Base-by-base conservation (phyloP, 2,329 filamentous ascomycete species). In the Fusarium longipes region DNA sequence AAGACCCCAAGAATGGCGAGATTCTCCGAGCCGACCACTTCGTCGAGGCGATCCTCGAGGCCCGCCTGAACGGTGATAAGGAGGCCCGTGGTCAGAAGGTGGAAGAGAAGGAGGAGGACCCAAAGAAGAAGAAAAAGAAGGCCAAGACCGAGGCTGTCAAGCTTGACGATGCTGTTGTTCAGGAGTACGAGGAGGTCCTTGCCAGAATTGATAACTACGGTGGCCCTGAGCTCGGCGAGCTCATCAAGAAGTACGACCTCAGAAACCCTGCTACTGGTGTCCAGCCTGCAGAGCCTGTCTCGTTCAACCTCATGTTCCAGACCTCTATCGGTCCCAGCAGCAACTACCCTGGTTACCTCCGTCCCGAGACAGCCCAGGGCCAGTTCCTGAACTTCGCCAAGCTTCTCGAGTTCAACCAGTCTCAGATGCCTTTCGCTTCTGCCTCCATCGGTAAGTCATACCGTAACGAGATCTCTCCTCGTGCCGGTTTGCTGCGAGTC, bases 271-370 rank as follows among this genome's bases (percentile, higher is more conserved):
- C 86, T 49, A 97, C 91, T 71, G 91, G 89, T 71, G 87, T 89
- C 64, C 87, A 92, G 72, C 89, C 96, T 35, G 87, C 88, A 27
- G 90, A 91, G 29, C 96, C 96, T 5, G 91, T 97, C 49, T 86
- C 93, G 39, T 97, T 98, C 87, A 99, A 99, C 82, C 89, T 99
- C 75, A 99, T 99, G 96, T 99, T 98, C 85, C 91, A 95, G 80
- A 97, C 95, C 39, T 86, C 92, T 33, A 98, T 99, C 77, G 96
- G 96, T 65, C 94, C 95, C 57, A 96, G 92, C 82, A 91, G 92
- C 79, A 94, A 96, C 76, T 84, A 91, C 65, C 88, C 91, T 45
- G 94, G 93, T 54, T 97, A 93, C 79, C 85, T 97, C 59, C 88
- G 94, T 55, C 96, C 96, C 40, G 96, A 99, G 82, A 99, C 96